phyloP scores from a whole-genome alignment of 1,284 basidiomycete species.

The Cryptococcus sp. region DNA sequence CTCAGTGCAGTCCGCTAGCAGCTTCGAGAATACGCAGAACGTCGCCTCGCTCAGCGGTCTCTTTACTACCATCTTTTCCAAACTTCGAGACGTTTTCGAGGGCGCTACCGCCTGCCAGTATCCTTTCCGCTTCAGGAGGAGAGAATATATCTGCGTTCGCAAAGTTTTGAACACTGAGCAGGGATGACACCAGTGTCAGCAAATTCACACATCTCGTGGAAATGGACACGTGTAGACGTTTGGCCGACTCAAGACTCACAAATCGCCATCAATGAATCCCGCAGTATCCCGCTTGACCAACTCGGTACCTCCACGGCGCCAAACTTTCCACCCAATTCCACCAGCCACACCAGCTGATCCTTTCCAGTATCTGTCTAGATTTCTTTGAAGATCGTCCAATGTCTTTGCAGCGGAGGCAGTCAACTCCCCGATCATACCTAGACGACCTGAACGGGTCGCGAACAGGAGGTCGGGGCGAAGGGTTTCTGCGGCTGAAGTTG shows the following conservation, averaged over 20 bases:
- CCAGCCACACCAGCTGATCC: conserved; percentile 56
- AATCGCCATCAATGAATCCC: conserved; percentile 89
- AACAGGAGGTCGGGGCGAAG: conserved; percentile 65
- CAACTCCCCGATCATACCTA: conserved; percentile 75
- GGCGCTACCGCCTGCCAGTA: conserved; percentile 37
- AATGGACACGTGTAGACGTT: not conserved
- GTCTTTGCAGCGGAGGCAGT: conserved; percentile 62
- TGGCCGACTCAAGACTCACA: conserved; percentile 47
- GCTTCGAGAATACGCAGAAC: conserved; percentile 44
- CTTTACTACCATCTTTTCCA: conserved; percentile 12
- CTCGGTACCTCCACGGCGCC: conserved; percentile 63
- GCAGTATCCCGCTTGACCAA: conserved; percentile 58
- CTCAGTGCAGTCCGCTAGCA: conserved; percentile 38
- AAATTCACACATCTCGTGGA: too few relatives aligned
- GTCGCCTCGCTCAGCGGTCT: conserved; percentile 27
- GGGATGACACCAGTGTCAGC: not conserved
- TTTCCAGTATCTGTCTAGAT: conserved; percentile 63
- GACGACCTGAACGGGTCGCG: conserved; percentile 75
- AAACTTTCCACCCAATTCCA: conserved; percentile 66
- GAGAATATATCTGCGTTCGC: conserved; percentile 51
- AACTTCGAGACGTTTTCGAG: conserved; percentile 38
- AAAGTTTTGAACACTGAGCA: conserved; percentile 63
- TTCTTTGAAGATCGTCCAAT: conserved; percentile 74
- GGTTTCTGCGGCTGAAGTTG: conserved; percentile 30
- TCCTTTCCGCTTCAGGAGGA: conserved; percentile 20